Conservation (phyloP, 805 yeast genomes). For the Metschnikowia noctiluminum region DNA sequence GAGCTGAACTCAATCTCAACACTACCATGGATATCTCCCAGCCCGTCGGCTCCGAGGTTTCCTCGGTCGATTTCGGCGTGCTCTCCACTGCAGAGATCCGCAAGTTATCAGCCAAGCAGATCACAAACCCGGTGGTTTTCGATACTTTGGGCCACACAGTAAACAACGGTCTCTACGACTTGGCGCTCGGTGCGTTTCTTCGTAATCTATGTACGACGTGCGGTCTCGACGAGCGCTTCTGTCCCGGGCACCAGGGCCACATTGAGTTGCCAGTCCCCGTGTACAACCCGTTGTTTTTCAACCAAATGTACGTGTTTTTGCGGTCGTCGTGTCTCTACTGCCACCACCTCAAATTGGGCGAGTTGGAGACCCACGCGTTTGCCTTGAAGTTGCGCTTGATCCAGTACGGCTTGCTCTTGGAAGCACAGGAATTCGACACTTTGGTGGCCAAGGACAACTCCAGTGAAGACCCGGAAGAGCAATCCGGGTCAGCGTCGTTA, state of each 20-base stretch:
- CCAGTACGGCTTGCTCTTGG: conserved; percentile 85
- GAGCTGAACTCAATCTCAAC: not conserved
- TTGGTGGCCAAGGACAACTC: conserved; percentile 38
- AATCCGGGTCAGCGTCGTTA: conserved; percentile 26
- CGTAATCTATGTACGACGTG: conserved; percentile 90
- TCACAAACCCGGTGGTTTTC: conserved; percentile 92
- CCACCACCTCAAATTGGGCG: conserved; percentile 72
- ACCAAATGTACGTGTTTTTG: conserved; percentile 80
- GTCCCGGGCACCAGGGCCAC: conserved; percentile 99
- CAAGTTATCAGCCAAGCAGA: conserved; percentile 87
- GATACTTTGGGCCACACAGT: conserved; percentile 96
- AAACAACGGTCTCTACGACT: conserved; percentile 88
- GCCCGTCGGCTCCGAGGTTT: conserved; percentile 93
- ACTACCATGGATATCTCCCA: conserved; percentile 86
- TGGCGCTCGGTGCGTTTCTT: conserved; percentile 92
- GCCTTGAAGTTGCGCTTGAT: conserved; percentile 76
- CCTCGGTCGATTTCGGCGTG: conserved; percentile 88
- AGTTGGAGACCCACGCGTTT: conserved; percentile 67
- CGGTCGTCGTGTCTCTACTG: conserved; percentile 88
- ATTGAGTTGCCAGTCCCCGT: conserved; percentile 95
- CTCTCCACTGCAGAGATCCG: conserved; percentile 79
- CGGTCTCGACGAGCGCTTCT: conserved; percentile 88
- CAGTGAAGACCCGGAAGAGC: conserved; percentile 35
- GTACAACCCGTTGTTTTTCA: conserved; percentile 91
- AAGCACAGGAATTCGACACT: conserved; percentile 69